Conservation (phyloP, 116 monocot genomes). For the Trichopus zeylanicus region DNA sequence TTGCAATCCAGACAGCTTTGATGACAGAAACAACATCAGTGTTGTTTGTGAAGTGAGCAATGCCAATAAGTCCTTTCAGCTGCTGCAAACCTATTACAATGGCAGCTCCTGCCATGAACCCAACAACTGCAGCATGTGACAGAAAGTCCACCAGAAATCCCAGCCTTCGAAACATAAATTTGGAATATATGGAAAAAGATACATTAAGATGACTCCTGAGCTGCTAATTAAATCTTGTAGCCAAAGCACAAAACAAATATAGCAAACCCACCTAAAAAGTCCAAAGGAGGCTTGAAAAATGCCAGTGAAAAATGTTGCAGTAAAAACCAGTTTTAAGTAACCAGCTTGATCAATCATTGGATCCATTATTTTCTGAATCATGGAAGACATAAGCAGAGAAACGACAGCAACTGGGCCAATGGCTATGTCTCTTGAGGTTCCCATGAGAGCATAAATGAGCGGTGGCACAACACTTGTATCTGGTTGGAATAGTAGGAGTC, state of each 20-base stretch:
- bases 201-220: background rate
- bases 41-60: constrained; percentile 77
- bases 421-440: constrained; percentile 79
- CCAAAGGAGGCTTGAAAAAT: constrained; percentile 63
- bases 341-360: constrained; percentile 29
- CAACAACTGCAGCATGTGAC: constrained; percentile 82
- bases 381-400: constrained; percentile 66
- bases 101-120: constrained; percentile 89
- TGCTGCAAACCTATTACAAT: constrained; percentile 83
- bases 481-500: constrained; percentile 3
- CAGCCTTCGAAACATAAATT: constrained; percentile 35
- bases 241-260: background rate
- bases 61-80: constrained; percentile 78
- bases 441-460: constrained; percentile 86
- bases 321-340: constrained; percentile 51
- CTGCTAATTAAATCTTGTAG: background rate
- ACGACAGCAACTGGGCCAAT: constrained; percentile 90
- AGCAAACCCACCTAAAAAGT: constrained; percentile 29
- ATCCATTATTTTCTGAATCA: constrained; percentile 58
- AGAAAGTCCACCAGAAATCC: constrained; percentile 83
- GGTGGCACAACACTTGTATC: constrained; percentile 87
- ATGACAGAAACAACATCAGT: constrained; percentile 76
- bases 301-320: constrained; percentile 63
- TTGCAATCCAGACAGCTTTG: constrained; percentile 46
- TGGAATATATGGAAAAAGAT: background rate